Conservation (phyloP, 83 land plant genomes). For the Diphasiastrum complanatum region DNA sequence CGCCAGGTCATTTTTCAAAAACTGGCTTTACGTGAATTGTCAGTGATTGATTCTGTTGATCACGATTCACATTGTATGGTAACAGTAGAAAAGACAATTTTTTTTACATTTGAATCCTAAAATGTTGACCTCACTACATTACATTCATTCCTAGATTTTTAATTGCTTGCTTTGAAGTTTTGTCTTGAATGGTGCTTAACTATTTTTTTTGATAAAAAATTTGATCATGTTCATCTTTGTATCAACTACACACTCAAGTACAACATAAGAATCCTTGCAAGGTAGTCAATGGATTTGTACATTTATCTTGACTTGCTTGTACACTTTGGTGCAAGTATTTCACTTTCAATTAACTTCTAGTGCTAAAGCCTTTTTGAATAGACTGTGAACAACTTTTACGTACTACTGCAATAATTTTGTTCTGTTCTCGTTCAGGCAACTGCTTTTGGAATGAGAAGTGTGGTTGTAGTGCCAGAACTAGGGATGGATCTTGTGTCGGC, state of each 20-base stretch:
- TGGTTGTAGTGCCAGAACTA: slow-evolving; percentile 62
- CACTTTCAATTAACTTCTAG: background rate
- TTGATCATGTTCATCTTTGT: too few species aligned
- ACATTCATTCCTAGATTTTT: too few species aligned
- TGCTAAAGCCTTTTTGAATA: background rate
- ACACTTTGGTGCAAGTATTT: too few species aligned
- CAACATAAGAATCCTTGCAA: too few species aligned
- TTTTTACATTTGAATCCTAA: too few species aligned
- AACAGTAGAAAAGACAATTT: background rate
- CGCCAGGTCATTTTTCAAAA: slow-evolving; percentile 53
- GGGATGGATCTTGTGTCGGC: slow-evolving; percentile 51
- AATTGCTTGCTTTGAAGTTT: too few species aligned
- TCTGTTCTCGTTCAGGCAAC: slow-evolving; percentile 54
- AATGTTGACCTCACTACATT: too few species aligned
- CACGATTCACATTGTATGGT: background rate
- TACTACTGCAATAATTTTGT: background rate
- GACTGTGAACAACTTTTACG: background rate
- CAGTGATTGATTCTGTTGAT: background rate
- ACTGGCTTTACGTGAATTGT: background rate
- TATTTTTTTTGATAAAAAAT: too few species aligned
- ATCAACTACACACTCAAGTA: too few species aligned
- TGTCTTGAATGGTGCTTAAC: too few species aligned
- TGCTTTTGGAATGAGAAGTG: slow-evolving; percentile 86
- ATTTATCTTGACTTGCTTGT: too few species aligned
- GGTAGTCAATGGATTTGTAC: too few species aligned